phyloP scores from a whole-genome alignment of 2,329 filamentous ascomycete genomes.

The Biscogniauxia mediterranea region DNA sequence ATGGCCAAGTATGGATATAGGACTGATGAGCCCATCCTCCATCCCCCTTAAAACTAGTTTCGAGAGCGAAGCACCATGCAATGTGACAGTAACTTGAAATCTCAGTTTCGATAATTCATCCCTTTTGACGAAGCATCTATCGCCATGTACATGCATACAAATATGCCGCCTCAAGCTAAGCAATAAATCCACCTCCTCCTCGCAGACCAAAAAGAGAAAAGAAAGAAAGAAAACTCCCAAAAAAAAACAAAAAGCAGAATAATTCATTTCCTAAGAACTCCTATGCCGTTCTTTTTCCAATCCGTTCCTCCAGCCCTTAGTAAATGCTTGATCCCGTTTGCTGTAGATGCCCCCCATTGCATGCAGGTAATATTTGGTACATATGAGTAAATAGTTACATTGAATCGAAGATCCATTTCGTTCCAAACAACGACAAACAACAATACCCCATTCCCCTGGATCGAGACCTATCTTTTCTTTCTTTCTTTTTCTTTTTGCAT shows the following conservation, averaged over 20 bases:
- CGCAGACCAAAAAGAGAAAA: not conserved
- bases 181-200: conserved; percentile 21
- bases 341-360: conserved; percentile 14
- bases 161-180: conserved; percentile 11
- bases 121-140: conserved; percentile 24
- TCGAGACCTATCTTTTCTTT: not conserved
- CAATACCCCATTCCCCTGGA: not conserved
- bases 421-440: not conserved
- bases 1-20: not conserved
- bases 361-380: conserved; percentile 15
- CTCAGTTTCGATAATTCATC: not conserved
- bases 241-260: not conserved
- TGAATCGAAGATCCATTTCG: not conserved
- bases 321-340: conserved; percentile 20
- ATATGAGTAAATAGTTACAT: conserved; percentile 4
- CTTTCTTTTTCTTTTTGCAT: too few species aligned
- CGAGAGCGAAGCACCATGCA: conserved; percentile 10
- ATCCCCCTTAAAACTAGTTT: conserved; percentile 6
- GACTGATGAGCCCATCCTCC: not conserved
- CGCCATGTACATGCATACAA: conserved; percentile 21
- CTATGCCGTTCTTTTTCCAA: conserved; percentile 13
- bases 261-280: not conserved
- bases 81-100: not conserved
- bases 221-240: not conserved
- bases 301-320: conserved; percentile 19